Conservation (phyloP, 345 rosid genomes). For the Orychophragmus violaceus region DNA sequence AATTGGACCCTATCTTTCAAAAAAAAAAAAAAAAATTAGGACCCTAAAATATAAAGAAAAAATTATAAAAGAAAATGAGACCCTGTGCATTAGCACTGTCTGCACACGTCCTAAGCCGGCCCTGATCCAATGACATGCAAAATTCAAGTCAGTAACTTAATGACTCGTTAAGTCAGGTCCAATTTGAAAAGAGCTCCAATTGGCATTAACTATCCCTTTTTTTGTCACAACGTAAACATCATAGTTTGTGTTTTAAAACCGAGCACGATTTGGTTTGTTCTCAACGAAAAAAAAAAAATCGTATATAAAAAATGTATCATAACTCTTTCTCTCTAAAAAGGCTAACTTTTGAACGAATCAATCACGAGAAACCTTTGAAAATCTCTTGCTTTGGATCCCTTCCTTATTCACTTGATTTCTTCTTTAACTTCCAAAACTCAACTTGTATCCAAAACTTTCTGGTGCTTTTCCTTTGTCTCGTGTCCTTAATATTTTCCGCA, state of each 20-base stretch:
- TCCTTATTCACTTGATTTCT: slow-evolving; percentile 33
- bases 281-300: background rate
- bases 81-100: no score
- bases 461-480: slow-evolving; percentile 25
- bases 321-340: slow-evolving; percentile 4
- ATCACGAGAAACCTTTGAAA: slow-evolving; percentile 86
- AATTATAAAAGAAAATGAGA: no score
- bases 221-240: no score
- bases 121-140: background rate
- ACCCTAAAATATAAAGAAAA: no score
- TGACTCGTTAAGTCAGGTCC: background rate
- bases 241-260: no score
- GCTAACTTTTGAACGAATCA: slow-evolving; percentile 48
- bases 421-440: slow-evolving; percentile 28
- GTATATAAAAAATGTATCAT: background rate
- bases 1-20: no score
- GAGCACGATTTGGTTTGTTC: slow-evolving; percentile 15
- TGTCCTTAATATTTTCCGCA: slow-evolving; percentile 12
- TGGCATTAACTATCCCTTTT: background rate
- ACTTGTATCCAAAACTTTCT: slow-evolving; percentile 37
- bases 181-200: background rate
- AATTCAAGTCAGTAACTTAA: background rate
- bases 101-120: no score
- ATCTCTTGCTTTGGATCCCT: slow-evolving; percentile 51
- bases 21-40: no score